A percentile compares a stretch with the other conserved stretches of the same genome.
Conservation (phyloP, 805 yeast species). For the Metschnikowia amazonensis region DNA sequence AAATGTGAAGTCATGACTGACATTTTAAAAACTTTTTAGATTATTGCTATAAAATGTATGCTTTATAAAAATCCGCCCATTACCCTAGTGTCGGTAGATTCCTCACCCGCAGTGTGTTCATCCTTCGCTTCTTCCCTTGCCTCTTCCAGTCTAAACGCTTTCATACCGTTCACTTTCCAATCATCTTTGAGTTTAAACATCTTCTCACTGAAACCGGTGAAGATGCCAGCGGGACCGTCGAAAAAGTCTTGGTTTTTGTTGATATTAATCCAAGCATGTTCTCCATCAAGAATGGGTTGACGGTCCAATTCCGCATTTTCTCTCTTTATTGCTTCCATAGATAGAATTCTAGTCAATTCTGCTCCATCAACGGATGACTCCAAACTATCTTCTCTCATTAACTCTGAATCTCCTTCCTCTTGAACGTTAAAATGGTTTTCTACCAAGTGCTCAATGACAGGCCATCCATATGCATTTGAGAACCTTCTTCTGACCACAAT, state of each 20-base stretch:
- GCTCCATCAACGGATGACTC: constrained; percentile 17
- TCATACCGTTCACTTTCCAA: constrained; percentile 12
- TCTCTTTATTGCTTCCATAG: constrained; percentile 33
- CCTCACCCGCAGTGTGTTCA: neutral
- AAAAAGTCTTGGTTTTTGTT: constrained; percentile 37
- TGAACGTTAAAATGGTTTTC: constrained; percentile 52
- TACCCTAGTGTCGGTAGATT: constrained; percentile 2
- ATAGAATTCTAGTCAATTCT: constrained; percentile 21
- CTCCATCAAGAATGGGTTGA: constrained; percentile 20
- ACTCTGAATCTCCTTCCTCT: constrained; percentile 10
- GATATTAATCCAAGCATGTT: constrained; percentile 51
- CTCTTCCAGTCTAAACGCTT: constrained; percentile 7
- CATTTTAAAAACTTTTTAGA: neutral
- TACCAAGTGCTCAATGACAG: constrained; percentile 79
- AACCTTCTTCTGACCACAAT: constrained; percentile 84
- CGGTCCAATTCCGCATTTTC: constrained; percentile 36
- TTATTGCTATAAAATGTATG: neutral
- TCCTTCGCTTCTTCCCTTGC: constrained; percentile 1
- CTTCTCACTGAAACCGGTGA: constrained; percentile 60
- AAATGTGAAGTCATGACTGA: neutral
- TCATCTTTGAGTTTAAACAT: constrained; percentile 42
- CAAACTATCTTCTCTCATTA: constrained; percentile 11
- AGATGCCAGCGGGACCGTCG: constrained; percentile 72
- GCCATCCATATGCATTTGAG: constrained; percentile 95
- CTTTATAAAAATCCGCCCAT: constrained; percentile 14